Evolutionary conservation across 2,329 filamentous ascomycete species (phyloP), one percentile per base, ranked within the genome.

Genomic region (Peltaster fructicola): DNA sequence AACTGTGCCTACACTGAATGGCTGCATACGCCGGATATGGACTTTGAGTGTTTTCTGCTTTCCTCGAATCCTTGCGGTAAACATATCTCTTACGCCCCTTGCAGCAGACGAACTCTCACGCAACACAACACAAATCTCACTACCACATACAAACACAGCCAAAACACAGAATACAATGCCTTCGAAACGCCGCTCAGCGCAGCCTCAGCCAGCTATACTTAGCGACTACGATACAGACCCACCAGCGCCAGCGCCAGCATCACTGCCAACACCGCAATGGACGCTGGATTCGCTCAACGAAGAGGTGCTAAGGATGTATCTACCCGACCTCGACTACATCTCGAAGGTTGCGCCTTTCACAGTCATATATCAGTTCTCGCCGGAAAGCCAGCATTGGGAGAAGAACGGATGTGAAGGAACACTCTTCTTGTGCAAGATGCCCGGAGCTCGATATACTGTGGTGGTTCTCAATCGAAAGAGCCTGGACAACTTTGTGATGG

Each of bases 321-420:
- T 80, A 30, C 77, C 81, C 15, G 64, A 68, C 30, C 69, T 93
- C 35, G 59, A 61, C 30, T 57, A 63, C 25, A 81, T 93, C 44
- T 61, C 81, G 35, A 74, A 76, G 34, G 75, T 88, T 37, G 81
- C 81, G 5, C 74, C 78, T 15, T 91, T 85, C 42, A 77, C 78
- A 14, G 79, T 88, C 17, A 65, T 93, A 37, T 95, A 93, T 59
- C 67, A 65, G 23, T 88, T 90, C 55, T 68, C 63, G 33, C 60
- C 68, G 22, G 52, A 61, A 4, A 62, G 68, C 3, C 57, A 65
- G 25, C 54, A 60, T 31, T 95, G 88, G 88, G 77, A 88, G 46
- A 91, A 90, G 57, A 68, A 67, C 22, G 77, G 73, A 28, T 65
- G 84, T 7, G 84, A 92, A 52, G 88, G 88, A 18, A 78, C 80